Evolutionary conservation across 2,329 filamentous ascomycete genomes (phyloP).

Genomic region (Trichocomaceae sp.): DNA sequence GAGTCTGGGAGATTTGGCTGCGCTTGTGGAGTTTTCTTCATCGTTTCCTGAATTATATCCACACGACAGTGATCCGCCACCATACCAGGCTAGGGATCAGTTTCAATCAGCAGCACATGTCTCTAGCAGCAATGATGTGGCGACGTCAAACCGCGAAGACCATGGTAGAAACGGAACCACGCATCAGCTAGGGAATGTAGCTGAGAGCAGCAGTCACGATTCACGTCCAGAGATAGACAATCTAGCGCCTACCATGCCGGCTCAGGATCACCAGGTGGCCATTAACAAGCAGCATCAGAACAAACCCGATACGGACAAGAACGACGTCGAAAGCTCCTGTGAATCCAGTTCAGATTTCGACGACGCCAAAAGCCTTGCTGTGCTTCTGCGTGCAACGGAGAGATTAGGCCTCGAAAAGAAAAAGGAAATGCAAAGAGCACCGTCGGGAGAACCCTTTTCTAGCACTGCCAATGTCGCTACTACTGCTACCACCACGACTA

Average conservation of each 20-base stretch:
- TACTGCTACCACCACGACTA: neutral
- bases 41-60: slow-evolving; percentile 15
- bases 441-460: neutral
- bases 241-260: neutral
- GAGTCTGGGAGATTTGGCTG: slow-evolving; percentile 28
- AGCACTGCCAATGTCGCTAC: neutral
- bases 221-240: neutral
- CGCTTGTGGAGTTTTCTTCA: slow-evolving; percentile 29
- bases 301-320: slow-evolving; percentile 1
- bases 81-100: slow-evolving; percentile 10
- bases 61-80: slow-evolving; percentile 11
- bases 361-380: slow-evolving; percentile 13
- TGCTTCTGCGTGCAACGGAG: slow-evolving; percentile 12
- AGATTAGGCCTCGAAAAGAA: slow-evolving; percentile 7
- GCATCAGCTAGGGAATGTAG: neutral
- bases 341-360: slow-evolving; percentile 7
- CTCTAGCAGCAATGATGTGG: neutral
- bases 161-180: neutral
- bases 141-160: neutral
- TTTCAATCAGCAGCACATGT: neutral
- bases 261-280: neutral
- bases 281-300: neutral
- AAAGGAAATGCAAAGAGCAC: neutral
- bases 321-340: slow-evolving; percentile 8
- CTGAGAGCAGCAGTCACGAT: neutral